phyloP scores from a whole-genome alignment of 2,329 filamentous ascomycete genomes.

The Sporothrix schenckii region DNA sequence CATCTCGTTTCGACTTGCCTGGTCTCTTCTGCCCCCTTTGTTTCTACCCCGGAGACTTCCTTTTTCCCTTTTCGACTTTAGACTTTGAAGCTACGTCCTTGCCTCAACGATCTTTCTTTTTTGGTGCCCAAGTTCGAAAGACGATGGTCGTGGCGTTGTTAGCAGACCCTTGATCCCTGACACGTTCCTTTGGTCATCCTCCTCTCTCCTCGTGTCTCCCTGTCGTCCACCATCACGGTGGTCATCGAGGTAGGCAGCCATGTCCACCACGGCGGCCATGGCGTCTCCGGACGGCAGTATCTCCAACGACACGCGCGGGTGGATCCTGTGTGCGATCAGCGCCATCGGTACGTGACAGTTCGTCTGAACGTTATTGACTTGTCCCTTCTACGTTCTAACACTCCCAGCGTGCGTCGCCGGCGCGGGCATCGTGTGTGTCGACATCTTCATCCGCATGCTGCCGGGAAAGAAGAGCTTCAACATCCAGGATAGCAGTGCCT shows the following conservation, averaged over 20 bases:
- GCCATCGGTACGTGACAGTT: constrained; percentile 59
- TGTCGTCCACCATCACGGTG: not conserved
- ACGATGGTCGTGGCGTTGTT: constrained; percentile 17
- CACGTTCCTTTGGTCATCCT: not conserved
- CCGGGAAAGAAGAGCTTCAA: constrained; percentile 76
- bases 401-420: constrained; percentile 67
- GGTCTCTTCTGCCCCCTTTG: not conserved
- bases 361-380: not conserved
- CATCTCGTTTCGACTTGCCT: not conserved
- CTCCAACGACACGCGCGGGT: constrained; percentile 84
- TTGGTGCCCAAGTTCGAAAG: not conserved
- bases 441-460: constrained; percentile 72
- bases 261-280: constrained; percentile 21
- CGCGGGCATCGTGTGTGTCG: constrained; percentile 83
- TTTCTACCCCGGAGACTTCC: not conserved
- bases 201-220: no score
- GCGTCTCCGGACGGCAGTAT: constrained; percentile 42
- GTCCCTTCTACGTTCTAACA: constrained; percentile 41
- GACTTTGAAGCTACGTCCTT: not conserved
- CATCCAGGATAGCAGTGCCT: constrained; percentile 86
- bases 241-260: not conserved
- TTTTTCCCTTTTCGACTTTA: not conserved
- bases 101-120: not conserved
- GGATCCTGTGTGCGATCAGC: constrained; percentile 89
- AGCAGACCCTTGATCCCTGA: not conserved